These are phyloP conservation scores for Euphorbia neoarborescens DNA, from an alignment of 441 rosid species.

Conservation along the genomic window DNA sequence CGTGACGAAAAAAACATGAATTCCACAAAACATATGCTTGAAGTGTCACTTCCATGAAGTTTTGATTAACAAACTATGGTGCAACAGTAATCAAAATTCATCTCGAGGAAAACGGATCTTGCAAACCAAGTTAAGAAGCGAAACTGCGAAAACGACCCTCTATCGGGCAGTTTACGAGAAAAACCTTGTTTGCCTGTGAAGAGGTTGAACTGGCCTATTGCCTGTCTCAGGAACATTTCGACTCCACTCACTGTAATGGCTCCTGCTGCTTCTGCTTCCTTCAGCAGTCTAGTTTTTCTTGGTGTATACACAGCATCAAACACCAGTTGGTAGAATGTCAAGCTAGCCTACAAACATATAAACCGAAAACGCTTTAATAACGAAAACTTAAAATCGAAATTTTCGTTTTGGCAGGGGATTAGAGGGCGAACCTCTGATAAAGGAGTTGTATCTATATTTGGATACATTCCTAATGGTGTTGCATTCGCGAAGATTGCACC, in stretches of 20 bases:
- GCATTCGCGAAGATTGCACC: constrained; percentile 53
- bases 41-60: too few species aligned
- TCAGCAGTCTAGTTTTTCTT: constrained; percentile 41
- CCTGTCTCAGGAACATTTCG: constrained; percentile 58
- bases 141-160: not conserved
- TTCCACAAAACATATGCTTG: too few species aligned
- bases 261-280: constrained; percentile 48
- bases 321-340: constrained; percentile 32
- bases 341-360: constrained; percentile 23
- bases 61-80: not conserved
- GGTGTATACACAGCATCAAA: constrained; percentile 56
- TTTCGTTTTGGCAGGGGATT: not conserved
- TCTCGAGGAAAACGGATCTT: not conserved
- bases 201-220: constrained; percentile 41
- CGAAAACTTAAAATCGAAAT: not conserved
- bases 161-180: not conserved
- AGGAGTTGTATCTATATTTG: constrained; percentile 39
- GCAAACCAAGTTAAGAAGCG: not conserved
- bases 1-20: too few species aligned
- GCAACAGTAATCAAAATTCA: too few species aligned
- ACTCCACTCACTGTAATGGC: constrained; percentile 43
- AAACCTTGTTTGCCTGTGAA: constrained; percentile 40
- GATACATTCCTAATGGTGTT: constrained; percentile 52
- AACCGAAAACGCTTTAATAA: not conserved
- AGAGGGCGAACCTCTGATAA: constrained; percentile 34